Evolutionary conservation across 202 grass and related monocot genomes (phyloP).

Genomic region (Dendrocalamus latiflorus): DNA sequence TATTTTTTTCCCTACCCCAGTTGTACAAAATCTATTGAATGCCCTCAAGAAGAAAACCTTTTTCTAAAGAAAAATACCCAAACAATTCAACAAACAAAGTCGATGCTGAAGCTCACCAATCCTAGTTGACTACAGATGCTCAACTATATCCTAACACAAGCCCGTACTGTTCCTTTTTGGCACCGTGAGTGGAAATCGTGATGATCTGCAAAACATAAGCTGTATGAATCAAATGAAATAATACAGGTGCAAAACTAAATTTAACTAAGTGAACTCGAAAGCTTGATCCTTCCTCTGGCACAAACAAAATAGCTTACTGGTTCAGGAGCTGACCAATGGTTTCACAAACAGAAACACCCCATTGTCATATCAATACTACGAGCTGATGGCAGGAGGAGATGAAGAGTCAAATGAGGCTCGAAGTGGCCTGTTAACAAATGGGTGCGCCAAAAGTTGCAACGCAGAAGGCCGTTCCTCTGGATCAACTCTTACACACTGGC

Average conservation of each 20-base stretch:
- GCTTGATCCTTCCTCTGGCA: background rate
- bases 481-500: too few species aligned
- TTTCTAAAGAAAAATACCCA: constrained; percentile 26
- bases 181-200: background rate
- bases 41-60: constrained; percentile 11
- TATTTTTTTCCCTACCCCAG: background rate
- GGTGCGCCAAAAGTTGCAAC: constrained; percentile 67
- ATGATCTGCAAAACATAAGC: constrained; percentile 22
- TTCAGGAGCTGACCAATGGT: constrained; percentile 19
- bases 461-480: constrained; percentile 73
- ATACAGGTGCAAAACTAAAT: background rate
- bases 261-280: background rate
- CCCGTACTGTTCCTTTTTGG: background rate
- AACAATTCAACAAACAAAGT: constrained; percentile 29
- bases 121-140: constrained; percentile 17
- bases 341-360: constrained; percentile 14
- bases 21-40: constrained; percentile 32
- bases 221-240: background rate
- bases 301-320: constrained; percentile 11
- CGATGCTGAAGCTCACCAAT: constrained; percentile 12
- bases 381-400: constrained; percentile 32
- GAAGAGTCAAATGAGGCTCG: constrained; percentile 48
- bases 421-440: constrained; percentile 80
- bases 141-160: constrained; percentile 14
- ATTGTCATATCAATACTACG: constrained; percentile 8